Base-by-base conservation (phyloP, 352 stramenopile genomes). In the Globisporangium uncinulatum region DNA sequence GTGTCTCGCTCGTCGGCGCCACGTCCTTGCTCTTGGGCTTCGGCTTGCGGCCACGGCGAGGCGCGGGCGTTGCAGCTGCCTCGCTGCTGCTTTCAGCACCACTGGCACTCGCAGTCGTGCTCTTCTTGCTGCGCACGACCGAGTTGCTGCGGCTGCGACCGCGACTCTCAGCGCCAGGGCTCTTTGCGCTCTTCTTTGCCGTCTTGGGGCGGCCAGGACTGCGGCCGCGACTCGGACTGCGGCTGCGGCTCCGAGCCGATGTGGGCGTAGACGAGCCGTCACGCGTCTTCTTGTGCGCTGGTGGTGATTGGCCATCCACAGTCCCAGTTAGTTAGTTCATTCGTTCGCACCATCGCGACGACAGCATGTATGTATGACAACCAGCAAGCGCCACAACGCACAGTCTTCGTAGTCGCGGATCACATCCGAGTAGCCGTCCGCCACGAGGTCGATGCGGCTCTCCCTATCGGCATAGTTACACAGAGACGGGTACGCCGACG, bases 381-480 rank as follows among this genome's bases (percentile, higher is more conserved):
- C 6, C 1, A 3, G 43, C 10, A 34, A 42, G 24, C 21, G 19
- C 20, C 7, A 9, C 31, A 5, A 76, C 69, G 48, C 59, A 88
- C 76, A 59, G 42, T 83, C 73, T 68, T 92, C 82, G 53, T 80
- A 94, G 37, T 66, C 62, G 52, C 82, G 86, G 55, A 94, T 87
- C 58, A 87, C 65, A 3, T 73, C 55, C 49, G 68, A 83, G 67
- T 91, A 89, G 20, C 82, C 82, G 62, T 94, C 84, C 2, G 79
- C 76, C 51, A 86, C 73, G 31, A 94, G 72, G 52, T 94, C 84
- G 43, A 94, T 74, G 48, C 84, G 84, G 52, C 78, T 94, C 65
- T 94, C 84, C 83, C 83, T 93, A 56, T 21, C 46, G 6, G 13
- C 6, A 44, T 31, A 39, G 24, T 59, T 6, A 47, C 29, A 42